Base-by-base conservation (phyloP, 129 eudicot genomes). In the Tagetes erecta region DNA sequence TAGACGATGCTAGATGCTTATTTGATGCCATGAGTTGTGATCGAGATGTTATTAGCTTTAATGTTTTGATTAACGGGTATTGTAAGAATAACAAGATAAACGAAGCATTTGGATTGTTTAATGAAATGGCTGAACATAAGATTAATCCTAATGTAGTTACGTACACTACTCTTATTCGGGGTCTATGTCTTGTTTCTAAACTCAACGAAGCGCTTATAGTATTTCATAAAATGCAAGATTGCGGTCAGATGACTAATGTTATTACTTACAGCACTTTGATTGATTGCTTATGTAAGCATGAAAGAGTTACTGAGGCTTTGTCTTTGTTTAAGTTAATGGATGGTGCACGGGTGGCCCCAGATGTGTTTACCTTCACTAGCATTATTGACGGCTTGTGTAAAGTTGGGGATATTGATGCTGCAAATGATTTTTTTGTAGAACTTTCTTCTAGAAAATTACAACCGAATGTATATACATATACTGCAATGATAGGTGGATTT, bases 401-500 rank as follows among this genome's bases (percentile, higher is more conserved):
- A 75, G 38, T 35, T 1, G 72, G 72, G 51, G 66, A 80, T 33
- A 31, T 49, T 11, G 73, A 75, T 60, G 67, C 80, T 41, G 84
- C 80, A 42, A 60, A 69, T 64, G 71, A 75, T 3, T 8, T 50
- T 14, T 75, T 80, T 75, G 6, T 12, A 8, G 70, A 50, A 49
- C 64, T 67, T 47, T 20, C 7, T 3, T 31, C 67, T 1, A 50
- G 72, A 62, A 75, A 75, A 46, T 58, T 81, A 44, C 44, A 76
- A 55, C 84, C 78, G 38, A 64, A 76, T 66, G 64, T 71, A 1
- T 55, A 8, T 41, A 81, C 85, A 34, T 76, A 62, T 71, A 70
- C 68, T 2, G 70, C 80, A 5, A 69, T 81, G 78, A 81, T 85
- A 33, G 82, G 84, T 74, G 89, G 86, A 11, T 55, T 70, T 45